These are phyloP conservation scores for Solanum habrochaites DNA, from an alignment of 257 asterid species.

Conservation along the genomic window DNA sequence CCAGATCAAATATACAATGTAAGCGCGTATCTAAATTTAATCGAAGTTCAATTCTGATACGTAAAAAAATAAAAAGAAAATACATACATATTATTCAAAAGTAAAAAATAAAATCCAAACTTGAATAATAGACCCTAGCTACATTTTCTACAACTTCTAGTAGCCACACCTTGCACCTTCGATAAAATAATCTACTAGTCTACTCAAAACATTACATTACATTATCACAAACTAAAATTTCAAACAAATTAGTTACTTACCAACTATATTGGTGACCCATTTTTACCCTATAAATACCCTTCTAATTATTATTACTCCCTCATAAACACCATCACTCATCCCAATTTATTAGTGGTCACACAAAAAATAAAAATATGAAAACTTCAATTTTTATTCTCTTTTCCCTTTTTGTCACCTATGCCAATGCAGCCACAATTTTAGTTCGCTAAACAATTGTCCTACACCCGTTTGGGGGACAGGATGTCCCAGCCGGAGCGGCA, in stretches of 20 bases:
- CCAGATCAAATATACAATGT: too few species aligned
- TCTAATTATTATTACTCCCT: background rate
- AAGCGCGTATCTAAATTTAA: too few species aligned
- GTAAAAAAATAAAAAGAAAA: too few species aligned
- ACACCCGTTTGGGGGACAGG: conserved; percentile 41
- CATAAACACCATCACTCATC: background rate
- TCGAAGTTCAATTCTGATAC: background rate
- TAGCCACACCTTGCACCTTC: background rate
- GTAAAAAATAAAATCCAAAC: background rate
- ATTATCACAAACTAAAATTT: background rate
- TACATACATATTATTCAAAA: background rate
- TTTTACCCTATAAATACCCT: background rate
- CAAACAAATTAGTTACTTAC: background rate
- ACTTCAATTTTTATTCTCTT: conserved; percentile 1
- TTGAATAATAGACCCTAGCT: background rate
- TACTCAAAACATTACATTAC: background rate
- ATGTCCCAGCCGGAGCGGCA: conserved; percentile 32
- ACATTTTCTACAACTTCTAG: background rate
- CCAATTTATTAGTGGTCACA: background rate
- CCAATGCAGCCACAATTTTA: conserved; percentile 21
- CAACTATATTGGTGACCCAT: too few species aligned
- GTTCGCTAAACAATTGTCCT: conserved; percentile 43
- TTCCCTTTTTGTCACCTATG: background rate
- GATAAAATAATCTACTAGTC: background rate
- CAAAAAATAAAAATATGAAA: background rate